These are phyloP conservation scores for Cyclostephanos invisitatus DNA, from an alignment of 108 stramenopile genomes.

Conservation along the genomic window DNA sequence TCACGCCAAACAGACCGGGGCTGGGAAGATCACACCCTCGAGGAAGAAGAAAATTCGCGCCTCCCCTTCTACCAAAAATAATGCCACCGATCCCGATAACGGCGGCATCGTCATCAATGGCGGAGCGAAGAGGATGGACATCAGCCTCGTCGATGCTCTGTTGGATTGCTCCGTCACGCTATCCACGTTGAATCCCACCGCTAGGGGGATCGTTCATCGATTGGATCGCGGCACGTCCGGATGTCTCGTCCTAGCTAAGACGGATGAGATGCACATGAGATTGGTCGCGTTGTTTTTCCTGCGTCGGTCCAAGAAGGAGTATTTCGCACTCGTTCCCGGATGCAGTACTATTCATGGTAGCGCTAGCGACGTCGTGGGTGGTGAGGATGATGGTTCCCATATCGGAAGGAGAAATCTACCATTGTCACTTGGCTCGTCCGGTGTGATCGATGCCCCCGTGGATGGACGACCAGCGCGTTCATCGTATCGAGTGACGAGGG, in stretches of 20 bases:
- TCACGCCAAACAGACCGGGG: slow-evolving; percentile 61
- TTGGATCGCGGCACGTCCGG: slow-evolving; percentile 82
- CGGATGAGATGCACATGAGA: slow-evolving; percentile 60
- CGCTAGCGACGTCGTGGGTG: neutral
- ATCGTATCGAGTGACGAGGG: slow-evolving; percentile 33
- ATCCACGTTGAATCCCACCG: slow-evolving; percentile 69
- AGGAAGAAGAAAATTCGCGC: slow-evolving; percentile 42
- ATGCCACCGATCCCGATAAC: neutral
- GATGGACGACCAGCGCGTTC: slow-evolving; percentile 58
- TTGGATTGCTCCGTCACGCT: slow-evolving; percentile 54
- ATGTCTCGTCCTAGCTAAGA: slow-evolving; percentile 69
- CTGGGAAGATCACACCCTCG: slow-evolving; percentile 54
- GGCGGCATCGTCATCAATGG: neutral
- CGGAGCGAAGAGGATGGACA: slow-evolving; percentile 33
- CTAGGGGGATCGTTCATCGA: slow-evolving; percentile 75
- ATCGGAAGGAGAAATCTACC: neutral
- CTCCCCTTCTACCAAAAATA: neutral
- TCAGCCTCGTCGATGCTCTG: slow-evolving; percentile 77
- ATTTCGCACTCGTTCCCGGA: slow-evolving; percentile 56
- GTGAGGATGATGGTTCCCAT: neutral
- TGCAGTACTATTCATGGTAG: neutral
- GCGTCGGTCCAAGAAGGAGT: slow-evolving; percentile 59
- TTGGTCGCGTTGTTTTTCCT: slow-evolving; percentile 69
- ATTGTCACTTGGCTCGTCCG: slow-evolving; percentile 13
- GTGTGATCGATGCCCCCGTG: slow-evolving; percentile 51